A percentile compares a stretch with the other conserved stretches of the same genome.
phyloP scores from a whole-genome alignment of 768 basidiomycete genomes.

The Royoungia palumana region DNA sequence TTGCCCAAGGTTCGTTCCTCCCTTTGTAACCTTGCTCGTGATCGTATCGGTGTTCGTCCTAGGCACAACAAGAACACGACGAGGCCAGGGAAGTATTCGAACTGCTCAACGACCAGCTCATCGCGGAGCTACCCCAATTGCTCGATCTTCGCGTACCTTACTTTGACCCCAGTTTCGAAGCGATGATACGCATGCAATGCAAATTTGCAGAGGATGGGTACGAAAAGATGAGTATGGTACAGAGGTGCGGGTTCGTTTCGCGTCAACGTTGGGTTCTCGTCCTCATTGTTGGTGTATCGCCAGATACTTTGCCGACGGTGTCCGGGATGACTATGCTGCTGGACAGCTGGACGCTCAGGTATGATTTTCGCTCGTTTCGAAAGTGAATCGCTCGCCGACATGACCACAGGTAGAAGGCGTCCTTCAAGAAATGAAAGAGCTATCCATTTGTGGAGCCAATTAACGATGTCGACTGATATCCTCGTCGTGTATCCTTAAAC shows the following conservation, averaged over 20 bases:
- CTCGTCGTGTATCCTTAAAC: slow-evolving; percentile 10
- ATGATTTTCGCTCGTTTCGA: slow-evolving; percentile 5
- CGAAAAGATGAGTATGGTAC: slow-evolving; percentile 92
- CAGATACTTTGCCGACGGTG: slow-evolving; percentile 86
- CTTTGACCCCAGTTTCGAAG: slow-evolving; percentile 98
- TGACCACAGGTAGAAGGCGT: slow-evolving; percentile 79
- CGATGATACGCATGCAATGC: slow-evolving; percentile 97
- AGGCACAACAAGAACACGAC: slow-evolving; percentile 94
- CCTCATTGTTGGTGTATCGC: not conserved
- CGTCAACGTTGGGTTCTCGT: slow-evolving; percentile 38
- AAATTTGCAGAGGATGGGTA: slow-evolving; percentile 99
- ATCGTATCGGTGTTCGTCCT: not conserved
- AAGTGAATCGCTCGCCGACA: not conserved
- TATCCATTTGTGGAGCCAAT: slow-evolving; percentile 83
- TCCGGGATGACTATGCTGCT: slow-evolving; percentile 95
- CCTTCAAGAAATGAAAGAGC: slow-evolving; percentile 94
- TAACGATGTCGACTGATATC: slow-evolving; percentile 10
- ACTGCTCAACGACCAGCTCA: slow-evolving; percentile 87
- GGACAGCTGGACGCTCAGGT: slow-evolving; percentile 95
- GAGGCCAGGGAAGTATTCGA: slow-evolving; percentile 94
- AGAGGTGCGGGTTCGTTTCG: slow-evolving; percentile 50
- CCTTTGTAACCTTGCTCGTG: not conserved
- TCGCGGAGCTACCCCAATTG: slow-evolving; percentile 85
- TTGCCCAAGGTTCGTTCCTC: slow-evolving; percentile 62
- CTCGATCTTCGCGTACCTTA: slow-evolving; percentile 95